Base-by-base conservation (phyloP, 2,329 filamentous ascomycete species). In the Penicillium sp. region DNA sequence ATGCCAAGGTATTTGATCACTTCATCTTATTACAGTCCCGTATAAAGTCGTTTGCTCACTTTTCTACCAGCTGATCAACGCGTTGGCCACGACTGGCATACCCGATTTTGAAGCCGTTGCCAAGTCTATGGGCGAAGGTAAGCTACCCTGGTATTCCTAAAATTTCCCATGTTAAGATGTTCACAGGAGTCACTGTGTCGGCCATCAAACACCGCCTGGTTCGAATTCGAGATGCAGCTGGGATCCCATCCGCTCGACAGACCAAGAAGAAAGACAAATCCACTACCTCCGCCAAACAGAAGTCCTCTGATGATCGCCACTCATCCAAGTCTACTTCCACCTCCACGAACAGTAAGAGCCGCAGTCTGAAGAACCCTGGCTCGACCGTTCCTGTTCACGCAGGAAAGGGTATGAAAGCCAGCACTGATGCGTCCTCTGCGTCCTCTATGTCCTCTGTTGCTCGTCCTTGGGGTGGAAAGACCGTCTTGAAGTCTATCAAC, bases 201-300 rank as follows among this genome's bases (percentile, higher is more conserved):
- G 52, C 52, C 0, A 25, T 54, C 0, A 54, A 50, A 31, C 52
- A 54, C 11, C 47, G 52, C 15, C 15, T 54, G 6, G 46, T 44
- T 37, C 52, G 52, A 9, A 45, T 54, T 31, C 48, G 43, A 15
- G 46, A 54, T 6, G 44, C 31, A 20, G 47, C 47, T 18, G 47
- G 52, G 8, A 26, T 50, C 9, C 9, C 37, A 15, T 29, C 20
- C 15, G 11, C 45, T n/a, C 12, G 29, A 1, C 26, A 26, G 7
- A 7, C 29, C 5, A 33, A 22, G 22, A 31, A 50, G 33, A 35
- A 11, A 5, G 15, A 6, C 6, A 29, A 26, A 8, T 4, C 25
- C n/a, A 29, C n/a, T 4, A 4, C 26, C 20, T 15, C n/a, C 9
- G 15, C 26, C 9, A 31, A 6, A 6, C 8, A 4, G 3, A 22